Base-by-base conservation (phyloP, 208 protist genomes). In the Balamuthia mandrillaris region DNA sequence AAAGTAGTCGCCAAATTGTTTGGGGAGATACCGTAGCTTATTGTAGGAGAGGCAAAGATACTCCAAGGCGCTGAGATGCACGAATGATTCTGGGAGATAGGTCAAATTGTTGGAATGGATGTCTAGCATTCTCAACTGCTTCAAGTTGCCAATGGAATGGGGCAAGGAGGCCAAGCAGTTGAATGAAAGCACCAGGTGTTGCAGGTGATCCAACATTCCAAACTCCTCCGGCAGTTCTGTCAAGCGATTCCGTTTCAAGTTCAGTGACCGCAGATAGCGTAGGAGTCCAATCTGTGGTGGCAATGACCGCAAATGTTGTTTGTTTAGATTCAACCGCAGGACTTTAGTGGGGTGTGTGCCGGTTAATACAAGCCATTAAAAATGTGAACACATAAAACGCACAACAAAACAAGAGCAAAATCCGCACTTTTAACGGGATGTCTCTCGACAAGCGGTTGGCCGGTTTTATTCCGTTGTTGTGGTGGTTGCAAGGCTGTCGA, bases 271-370 rank as follows among this genome's bases (percentile, higher is more conserved):
- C 70, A 79, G n/a, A 31, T 39, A 60, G 51, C 33, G 42, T 7
- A 79, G 70, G 21, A 29, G 70, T 33, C 70, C 60, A 37, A 79
- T 60, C 70, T 60, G 51, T 6, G 70, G 70, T 2, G 70, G 70
- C 6, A 79, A 16, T 47, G 70, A 52, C 1, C 31, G 42, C 29
- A 60, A 44, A n/a, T 60, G 44, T 27, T 79, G 70, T 39, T 79
- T 79, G 70, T 79, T 79, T 47, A 79, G 70, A 37, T 79, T 79
- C 12, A 79, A 24, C 31, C 70, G 70, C 10, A 79, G 27, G 27
- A 79, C 70, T 79, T n/a, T 79, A 29, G 14, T n/a, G n/a, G n/a
- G n/a, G n/a, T n/a, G n/a, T n/a, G n/a, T n/a, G n/a, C n/a, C n/a
- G n/a, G n/a, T n/a, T n/a, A n/a, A n/a, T n/a, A n/a, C n/a, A n/a